phyloP scores from a whole-genome alignment of 73 alveolate genomes.

The Diophrys sp. region DNA sequence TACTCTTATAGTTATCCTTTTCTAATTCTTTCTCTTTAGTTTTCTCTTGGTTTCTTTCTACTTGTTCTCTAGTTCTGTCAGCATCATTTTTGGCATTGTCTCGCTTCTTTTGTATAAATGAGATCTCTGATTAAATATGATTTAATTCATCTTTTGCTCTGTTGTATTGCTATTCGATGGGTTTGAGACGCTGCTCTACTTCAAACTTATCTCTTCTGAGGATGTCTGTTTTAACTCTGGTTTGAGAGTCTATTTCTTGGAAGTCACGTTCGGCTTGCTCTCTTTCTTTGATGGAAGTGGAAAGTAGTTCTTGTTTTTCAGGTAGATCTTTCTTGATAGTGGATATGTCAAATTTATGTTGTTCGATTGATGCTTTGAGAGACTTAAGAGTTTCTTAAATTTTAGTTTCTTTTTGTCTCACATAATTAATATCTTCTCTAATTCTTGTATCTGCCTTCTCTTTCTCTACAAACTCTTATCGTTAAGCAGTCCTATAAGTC shows the following conservation, averaged over 20 bases:
- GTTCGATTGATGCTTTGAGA: neutral
- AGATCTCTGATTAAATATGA: slow-evolving; percentile 19
- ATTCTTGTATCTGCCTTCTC: slow-evolving; percentile 26
- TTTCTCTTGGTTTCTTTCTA: slow-evolving; percentile 1
- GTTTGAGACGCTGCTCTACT: slow-evolving; percentile 20
- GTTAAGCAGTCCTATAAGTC: slow-evolving; percentile 25
- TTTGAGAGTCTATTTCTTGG: slow-evolving; percentile 19
- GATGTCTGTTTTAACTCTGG: slow-evolving; percentile 35
- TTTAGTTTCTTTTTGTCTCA: slow-evolving; percentile 29
- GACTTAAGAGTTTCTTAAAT: slow-evolving; percentile 23
- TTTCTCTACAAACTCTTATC: slow-evolving; percentile 43
- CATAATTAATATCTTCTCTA: slow-evolving; percentile 9
- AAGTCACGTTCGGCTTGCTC: slow-evolving; percentile 26
- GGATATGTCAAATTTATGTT: neutral
- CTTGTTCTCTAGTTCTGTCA: slow-evolving; percentile 21
- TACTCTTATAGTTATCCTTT: neutral
- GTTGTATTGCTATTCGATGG: slow-evolving; percentile 14
- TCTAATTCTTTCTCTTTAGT: slow-evolving; percentile 3
- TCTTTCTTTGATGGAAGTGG: slow-evolving; percentile 5
- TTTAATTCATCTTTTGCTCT: slow-evolving; percentile 13
- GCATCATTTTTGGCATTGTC: slow-evolving; percentile 32
- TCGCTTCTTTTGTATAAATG: slow-evolving; percentile 41
- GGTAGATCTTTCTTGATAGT: neutral
- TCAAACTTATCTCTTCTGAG: slow-evolving; percentile 38
- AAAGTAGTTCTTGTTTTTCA: neutral